These are phyloP conservation scores for Sporopachydermia quercuum DNA, from an alignment of 805 yeast genomes.

Conservation along the genomic window DNA sequence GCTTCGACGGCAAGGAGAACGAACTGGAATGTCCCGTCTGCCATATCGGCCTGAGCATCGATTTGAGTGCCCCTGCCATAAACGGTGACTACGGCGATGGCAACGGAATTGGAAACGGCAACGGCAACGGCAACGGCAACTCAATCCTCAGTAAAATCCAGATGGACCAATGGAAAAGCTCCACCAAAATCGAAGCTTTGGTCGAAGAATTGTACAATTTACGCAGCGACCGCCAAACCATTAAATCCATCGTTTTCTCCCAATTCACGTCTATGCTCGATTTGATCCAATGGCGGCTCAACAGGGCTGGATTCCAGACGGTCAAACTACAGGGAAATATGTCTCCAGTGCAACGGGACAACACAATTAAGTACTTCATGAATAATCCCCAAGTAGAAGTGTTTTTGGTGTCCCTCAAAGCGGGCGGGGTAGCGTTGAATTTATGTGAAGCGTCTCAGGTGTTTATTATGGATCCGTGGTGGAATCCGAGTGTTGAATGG, in stretches of 20 bases:
- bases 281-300: conserved; percentile 87
- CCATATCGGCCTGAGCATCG: conserved; percentile 85
- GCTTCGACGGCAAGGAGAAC: conserved; percentile 45
- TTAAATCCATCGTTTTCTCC: conserved; percentile 91
- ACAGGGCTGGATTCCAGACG: conserved; percentile 88
- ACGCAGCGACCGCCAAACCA: conserved; percentile 75
- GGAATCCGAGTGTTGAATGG: conserved; percentile 98
- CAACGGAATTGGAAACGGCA: conserved; percentile 38
- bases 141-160: conserved; percentile 79
- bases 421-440: conserved; percentile 97
- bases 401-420: conserved; percentile 85
- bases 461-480: conserved; percentile 94
- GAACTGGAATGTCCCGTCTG: conserved; percentile 88
- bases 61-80: conserved; percentile 71
- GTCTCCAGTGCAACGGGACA: conserved; percentile 93
- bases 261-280: conserved; percentile 97
- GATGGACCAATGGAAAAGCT: conserved; percentile 74
- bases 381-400: conserved; percentile 86
- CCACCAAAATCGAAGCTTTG: conserved; percentile 92
- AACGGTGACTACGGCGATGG: no score
- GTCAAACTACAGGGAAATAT: conserved; percentile 92
- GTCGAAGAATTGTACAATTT: conserved; percentile 83
- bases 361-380: conserved; percentile 83
- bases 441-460: conserved; percentile 96
- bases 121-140: conserved; percentile 34